Percentiles rank a stretch among this genome's conserved stretches.
Conservation (phyloP, 495 filamentous ascomycete genomes). For the Polyplosphaeria fusca region DNA sequence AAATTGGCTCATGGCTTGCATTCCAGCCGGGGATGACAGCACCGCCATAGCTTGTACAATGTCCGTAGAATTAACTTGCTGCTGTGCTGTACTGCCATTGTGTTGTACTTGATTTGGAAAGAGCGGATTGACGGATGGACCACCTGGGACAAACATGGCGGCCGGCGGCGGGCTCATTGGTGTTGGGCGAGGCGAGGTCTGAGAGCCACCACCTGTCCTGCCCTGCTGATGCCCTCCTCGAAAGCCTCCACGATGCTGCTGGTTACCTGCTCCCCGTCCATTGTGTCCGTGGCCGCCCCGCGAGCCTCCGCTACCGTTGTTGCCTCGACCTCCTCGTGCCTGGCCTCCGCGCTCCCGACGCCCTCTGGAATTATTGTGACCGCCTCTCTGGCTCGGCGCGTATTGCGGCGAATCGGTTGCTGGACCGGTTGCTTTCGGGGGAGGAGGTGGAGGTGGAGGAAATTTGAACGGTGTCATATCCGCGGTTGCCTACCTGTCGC, state of each 20-base stretch:
- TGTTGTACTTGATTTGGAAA: constrained; percentile 1
- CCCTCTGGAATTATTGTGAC: constrained; percentile 10
- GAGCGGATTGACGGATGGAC: constrained; percentile 19
- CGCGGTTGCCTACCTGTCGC: too few relatives aligned
- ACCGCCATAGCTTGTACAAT: constrained; percentile 22
- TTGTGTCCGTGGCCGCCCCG: constrained; percentile 1
- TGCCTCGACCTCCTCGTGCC: background rate
- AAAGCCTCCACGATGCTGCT: background rate
- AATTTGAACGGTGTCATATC: constrained; percentile 37
- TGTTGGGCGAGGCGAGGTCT: too few relatives aligned
- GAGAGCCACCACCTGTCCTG: too few relatives aligned
- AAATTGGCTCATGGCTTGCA: constrained; percentile 13
- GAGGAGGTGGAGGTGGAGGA: constrained; percentile 44
- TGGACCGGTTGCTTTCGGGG: constrained; percentile 33
- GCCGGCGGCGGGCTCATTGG: background rate
- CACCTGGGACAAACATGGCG: background rate
- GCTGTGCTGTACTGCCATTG: background rate
- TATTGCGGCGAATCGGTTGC: constrained; percentile 15
- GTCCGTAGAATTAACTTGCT: constrained; percentile 8
- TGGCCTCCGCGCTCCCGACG: constrained; percentile 16
- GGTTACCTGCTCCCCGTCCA: background rate
- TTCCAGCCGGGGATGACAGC: constrained; percentile 12
- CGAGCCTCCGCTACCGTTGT: background rate
- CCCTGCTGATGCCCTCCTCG: background rate
- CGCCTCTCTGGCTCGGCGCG: constrained; percentile 24